Evolutionary conservation across 495 filamentous ascomycete species (phyloP).

Genomic region (Oidiodendron maius): DNA sequence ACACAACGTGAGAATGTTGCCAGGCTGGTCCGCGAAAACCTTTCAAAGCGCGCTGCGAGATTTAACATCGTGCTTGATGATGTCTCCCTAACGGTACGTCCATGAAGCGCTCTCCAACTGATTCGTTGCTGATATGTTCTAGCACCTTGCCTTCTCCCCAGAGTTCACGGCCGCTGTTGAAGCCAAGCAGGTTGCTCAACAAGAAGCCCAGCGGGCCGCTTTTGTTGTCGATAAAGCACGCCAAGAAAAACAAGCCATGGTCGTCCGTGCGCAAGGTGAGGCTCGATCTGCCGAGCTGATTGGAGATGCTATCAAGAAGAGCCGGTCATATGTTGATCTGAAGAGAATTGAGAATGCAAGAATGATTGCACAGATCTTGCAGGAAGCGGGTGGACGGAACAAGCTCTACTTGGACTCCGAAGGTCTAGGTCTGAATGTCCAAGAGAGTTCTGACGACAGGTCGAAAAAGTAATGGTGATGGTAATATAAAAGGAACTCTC

Average conservation of each 20-base stretch:
- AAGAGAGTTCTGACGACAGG: slow-evolving; percentile 25
- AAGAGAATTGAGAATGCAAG: slow-evolving; percentile 95
- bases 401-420: slow-evolving; percentile 89
- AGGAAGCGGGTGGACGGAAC: slow-evolving; percentile 83
- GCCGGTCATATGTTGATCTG: slow-evolving; percentile 89
- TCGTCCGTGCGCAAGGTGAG: slow-evolving; percentile 98
- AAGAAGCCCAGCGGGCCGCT: slow-evolving; percentile 94
- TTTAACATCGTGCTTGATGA: slow-evolving; percentile 98
- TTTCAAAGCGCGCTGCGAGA: slow-evolving; percentile 81
- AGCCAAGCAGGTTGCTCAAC: slow-evolving; percentile 97
- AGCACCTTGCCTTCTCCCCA: slow-evolving; percentile 98
- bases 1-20: slow-evolving; percentile 97
- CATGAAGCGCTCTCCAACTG: slow-evolving; percentile 4
- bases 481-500: slow-evolving; percentile 23
- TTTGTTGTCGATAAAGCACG: slow-evolving; percentile 98
- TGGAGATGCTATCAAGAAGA: slow-evolving; percentile 99
- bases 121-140: slow-evolving; percentile 20
- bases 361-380: slow-evolving; percentile 74
- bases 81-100: slow-evolving; percentile 87
- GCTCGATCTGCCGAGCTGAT: slow-evolving; percentile 96
- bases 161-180: slow-evolving; percentile 99
- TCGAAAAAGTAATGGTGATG: slow-evolving; percentile 21
- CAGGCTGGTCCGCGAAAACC: slow-evolving; percentile 83
- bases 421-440: slow-evolving; percentile 84
- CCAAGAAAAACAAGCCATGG: slow-evolving; percentile 98